These are phyloP conservation scores for Byssoonygena ceratinophila DNA, from an alignment of 2,329 filamentous ascomycete genomes.

Conservation along the genomic window DNA sequence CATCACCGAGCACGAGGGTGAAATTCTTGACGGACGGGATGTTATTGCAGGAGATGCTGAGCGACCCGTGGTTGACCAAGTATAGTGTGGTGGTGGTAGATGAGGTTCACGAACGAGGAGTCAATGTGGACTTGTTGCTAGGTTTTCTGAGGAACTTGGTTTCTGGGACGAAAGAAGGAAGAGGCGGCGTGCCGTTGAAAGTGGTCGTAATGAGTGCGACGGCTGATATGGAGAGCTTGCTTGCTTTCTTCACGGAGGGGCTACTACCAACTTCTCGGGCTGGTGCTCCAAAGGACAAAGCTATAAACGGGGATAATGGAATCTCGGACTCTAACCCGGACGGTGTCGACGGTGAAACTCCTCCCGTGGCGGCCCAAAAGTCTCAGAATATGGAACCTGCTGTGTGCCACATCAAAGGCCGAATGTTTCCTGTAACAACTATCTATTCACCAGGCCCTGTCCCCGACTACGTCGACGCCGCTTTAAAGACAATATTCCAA, in stretches of 20 bases:
- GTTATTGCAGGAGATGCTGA: slow-evolving; percentile 83
- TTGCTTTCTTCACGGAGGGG: slow-evolving; percentile 56
- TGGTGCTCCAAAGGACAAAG: not conserved
- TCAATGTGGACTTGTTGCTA: slow-evolving; percentile 83
- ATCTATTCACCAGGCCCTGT: slow-evolving; percentile 64
- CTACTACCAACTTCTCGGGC: slow-evolving; percentile 4
- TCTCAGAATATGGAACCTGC: slow-evolving; percentile 23
- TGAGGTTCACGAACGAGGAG: slow-evolving; percentile 90
- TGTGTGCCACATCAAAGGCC: slow-evolving; percentile 65
- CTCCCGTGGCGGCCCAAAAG: not conserved
- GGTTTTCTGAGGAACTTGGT: slow-evolving; percentile 79
- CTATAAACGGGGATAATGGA: not conserved
- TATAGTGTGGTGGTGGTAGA: slow-evolving; percentile 91
- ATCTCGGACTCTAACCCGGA: slow-evolving; percentile 7
- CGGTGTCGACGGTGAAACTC: slow-evolving; percentile 10
- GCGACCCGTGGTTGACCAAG: slow-evolving; percentile 67
- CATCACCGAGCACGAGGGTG: slow-evolving; percentile 70
- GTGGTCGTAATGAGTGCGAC: slow-evolving; percentile 96
- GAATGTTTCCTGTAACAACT: slow-evolving; percentile 74
- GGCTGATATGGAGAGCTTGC: slow-evolving; percentile 70
- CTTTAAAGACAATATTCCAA: slow-evolving; percentile 72
- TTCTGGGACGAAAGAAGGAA: slow-evolving; percentile 46
- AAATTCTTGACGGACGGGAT: slow-evolving; percentile 97
- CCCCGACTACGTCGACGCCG: slow-evolving; percentile 68
- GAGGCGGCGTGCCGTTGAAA: slow-evolving; percentile 66